Percentiles rank a stretch among this genome's conserved stretches.
Evolutionary conservation across 352 stramenopile species (phyloP).

Genomic region (Pythium folliculosum): DNA sequence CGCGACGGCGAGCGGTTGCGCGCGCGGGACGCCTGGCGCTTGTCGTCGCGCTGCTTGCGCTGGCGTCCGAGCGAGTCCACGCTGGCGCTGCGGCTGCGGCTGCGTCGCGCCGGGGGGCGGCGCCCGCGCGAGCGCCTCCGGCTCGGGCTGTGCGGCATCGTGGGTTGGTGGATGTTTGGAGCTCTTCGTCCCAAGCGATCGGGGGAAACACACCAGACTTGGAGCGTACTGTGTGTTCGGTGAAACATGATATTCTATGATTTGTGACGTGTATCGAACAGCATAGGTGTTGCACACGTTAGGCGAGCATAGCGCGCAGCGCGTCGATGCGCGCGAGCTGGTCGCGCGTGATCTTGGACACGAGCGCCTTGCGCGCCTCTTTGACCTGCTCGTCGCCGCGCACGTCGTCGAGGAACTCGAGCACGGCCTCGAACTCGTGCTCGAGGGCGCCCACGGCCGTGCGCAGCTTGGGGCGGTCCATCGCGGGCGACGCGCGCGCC

Average conservation of each 20-base stretch:
- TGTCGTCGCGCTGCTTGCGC: conserved; percentile 13
- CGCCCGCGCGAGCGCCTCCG: conserved; percentile 21
- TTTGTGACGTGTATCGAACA: conserved; percentile 1
- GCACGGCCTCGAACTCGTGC: conserved; percentile 76
- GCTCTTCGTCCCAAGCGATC: too few relatives aligned
- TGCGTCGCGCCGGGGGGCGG: not conserved
- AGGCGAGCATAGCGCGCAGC: conserved; percentile 36
- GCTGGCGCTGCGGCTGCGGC: conserved; percentile 24
- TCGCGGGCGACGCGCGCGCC: not conserved
- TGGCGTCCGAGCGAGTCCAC: conserved; percentile 29
- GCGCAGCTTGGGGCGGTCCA: conserved; percentile 50
- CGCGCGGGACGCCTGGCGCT: conserved; percentile 1
- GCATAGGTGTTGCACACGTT: not conserved
- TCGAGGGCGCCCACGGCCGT: conserved; percentile 52
- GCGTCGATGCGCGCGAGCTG: conserved; percentile 71
- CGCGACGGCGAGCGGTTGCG: conserved; percentile 12
- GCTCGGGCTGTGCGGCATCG: conserved; percentile 14
- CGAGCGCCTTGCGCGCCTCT: conserved; percentile 70
- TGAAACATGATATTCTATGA: conserved; percentile 7
- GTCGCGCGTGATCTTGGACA: conserved; percentile 60
- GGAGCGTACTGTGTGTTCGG: not conserved
- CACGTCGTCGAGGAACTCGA: conserved; percentile 76
- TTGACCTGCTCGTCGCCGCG: conserved; percentile 68
- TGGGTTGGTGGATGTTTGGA: not conserved
- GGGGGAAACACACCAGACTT: not conserved